phyloP scores from a whole-genome alignment of 495 filamentous ascomycete genomes.

The Daldinia vernicosa region DNA sequence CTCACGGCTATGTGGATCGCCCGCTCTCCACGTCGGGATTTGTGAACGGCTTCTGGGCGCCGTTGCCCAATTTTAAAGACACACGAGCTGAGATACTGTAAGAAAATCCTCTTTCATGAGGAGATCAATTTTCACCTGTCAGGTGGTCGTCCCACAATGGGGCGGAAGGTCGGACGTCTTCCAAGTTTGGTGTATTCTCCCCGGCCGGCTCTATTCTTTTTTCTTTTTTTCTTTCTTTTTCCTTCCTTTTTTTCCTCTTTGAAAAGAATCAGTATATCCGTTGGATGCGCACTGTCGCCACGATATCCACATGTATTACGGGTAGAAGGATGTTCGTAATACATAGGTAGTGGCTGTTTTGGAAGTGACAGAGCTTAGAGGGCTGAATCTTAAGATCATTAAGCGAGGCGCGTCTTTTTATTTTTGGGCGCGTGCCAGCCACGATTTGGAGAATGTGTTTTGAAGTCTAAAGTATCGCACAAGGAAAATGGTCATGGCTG shows the following conservation, averaged over 20 bases:
- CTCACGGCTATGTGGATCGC: constrained; percentile 33
- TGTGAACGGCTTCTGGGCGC: constrained; percentile 23
- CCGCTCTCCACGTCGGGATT: constrained; percentile 38
- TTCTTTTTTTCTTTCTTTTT: neutral
- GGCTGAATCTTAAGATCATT: constrained; percentile 30
- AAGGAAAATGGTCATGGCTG: constrained; percentile 8
- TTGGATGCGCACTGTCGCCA: constrained; percentile 15
- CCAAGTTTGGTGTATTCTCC: constrained; percentile 22
- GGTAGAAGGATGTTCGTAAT: neutral
- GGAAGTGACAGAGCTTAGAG: constrained; percentile 8
- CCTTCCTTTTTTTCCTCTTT: too few relatives aligned
- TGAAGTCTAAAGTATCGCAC: constrained; percentile 14
- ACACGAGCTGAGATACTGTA: constrained; percentile 20
- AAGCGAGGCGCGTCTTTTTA: constrained; percentile 31
- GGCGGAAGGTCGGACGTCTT: constrained; percentile 28
- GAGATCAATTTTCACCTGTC: constrained; percentile 30
- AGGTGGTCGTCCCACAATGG: constrained; percentile 40
- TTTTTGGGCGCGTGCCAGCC: constrained; percentile 12
- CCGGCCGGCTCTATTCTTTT: constrained; percentile 30
- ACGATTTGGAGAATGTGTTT: constrained; percentile 26
- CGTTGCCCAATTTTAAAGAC: constrained; percentile 15
- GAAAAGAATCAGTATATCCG: neutral
- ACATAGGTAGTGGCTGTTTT: constrained; percentile 11
- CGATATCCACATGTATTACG: constrained; percentile 21
- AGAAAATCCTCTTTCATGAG: constrained; percentile 13